Evolutionary conservation across 306 rosid genomes (phyloP).

Genomic region (Acacia crassicarpa): DNA sequence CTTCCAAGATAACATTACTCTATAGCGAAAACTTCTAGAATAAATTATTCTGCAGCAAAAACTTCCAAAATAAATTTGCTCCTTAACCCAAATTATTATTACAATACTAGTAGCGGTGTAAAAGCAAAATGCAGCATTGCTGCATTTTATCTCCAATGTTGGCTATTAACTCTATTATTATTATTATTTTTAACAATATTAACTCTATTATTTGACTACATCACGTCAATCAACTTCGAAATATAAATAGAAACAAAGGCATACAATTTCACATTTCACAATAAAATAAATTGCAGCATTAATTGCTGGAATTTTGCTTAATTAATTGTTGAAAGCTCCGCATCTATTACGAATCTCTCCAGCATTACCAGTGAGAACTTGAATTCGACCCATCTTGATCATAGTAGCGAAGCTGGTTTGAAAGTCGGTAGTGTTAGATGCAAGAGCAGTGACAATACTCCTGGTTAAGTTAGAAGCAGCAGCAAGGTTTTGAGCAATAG

Average conservation of each 20-base stretch:
- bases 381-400: slow-evolving; percentile 30
- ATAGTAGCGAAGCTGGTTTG: slow-evolving; percentile 31
- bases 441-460: slow-evolving; percentile 28
- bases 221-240: background rate
- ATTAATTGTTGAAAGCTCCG: slow-evolving; percentile 25
- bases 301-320: background rate
- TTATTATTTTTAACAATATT: no score
- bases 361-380: slow-evolving; percentile 31
- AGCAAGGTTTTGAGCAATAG: slow-evolving; percentile 40
- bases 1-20: no score
- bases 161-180: no score
- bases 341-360: slow-evolving; percentile 42
- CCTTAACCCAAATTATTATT: no score
- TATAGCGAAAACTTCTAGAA: no score
- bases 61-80: no score
- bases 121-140: no score
- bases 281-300: background rate
- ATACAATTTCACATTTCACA: background rate
- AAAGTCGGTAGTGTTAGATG: slow-evolving; percentile 20
- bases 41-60: no score
- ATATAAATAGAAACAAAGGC: background rate
- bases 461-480: background rate
- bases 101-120: no score
- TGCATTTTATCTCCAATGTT: no score
- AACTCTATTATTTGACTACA: no score